Base-by-base conservation (phyloP, 306 rosid genomes). In the Trichosanthes truncata region DNA sequence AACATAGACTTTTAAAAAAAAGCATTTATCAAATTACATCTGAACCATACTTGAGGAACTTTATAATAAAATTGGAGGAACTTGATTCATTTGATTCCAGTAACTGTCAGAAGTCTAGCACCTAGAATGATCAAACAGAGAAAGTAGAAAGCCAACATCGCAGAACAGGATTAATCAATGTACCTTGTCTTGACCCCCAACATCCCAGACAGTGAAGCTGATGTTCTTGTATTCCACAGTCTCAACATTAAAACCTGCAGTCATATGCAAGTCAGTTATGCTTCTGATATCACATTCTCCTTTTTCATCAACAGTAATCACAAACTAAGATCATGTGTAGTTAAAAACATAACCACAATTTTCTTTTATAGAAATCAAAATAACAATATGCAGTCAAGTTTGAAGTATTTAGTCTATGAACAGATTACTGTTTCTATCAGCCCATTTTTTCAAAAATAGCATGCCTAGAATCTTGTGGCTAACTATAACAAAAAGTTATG, bases 171-270 rank as follows among this genome's bases (percentile, higher is more conserved):
- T 18, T 7, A 15, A 48, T 46, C 41, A 38, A 20, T 48, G 75
- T 75, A 93, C 98, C 96, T 91, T 91, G 91, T 91, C 95, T 80
- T 93, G 97, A 80, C 97, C 98, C 55, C 97, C 97, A n/a, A 93
- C 97, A 87, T 93, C 98, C 98, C 98, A 93, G 66, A 93, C 98
- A 56, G 98, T 93, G 82, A 93, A 93, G 91, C 98, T 93, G 84
- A 93, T 93, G 97, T 93, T 93, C 89, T 93, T 91, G 79, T 93
- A 93, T 82, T 91, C 97, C 78, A 93, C 97, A 6, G 98, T 93
- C 90, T 93, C 98, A 82, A 93, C 98, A 68, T 93, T 93, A 83
- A 93, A 93, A 48, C 98, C 98, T 93, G 82, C 79, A 43, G 71
- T 74, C 9, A n/a, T 80, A 1, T n/a, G n/a, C 4, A 43, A 55